Evolutionary conservation across 768 basidiomycete species (phyloP).

Genomic region (Sarcodon aspratus): DNA sequence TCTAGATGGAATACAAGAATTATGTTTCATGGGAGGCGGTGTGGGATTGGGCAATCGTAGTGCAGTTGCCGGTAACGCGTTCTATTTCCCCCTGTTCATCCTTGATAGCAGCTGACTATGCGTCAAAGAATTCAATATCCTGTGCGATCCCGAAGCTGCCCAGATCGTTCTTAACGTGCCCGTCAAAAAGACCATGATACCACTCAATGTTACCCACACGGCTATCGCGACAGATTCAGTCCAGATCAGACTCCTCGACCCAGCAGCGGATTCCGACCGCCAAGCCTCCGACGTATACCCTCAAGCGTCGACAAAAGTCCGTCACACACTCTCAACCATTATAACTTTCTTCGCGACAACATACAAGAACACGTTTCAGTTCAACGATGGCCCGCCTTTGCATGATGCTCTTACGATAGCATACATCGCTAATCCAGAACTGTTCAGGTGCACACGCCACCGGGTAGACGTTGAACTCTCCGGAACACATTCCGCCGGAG

Average conservation of each 20-base stretch:
- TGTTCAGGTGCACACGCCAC: slow-evolving; percentile 54
- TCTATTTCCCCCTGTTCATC: neutral
- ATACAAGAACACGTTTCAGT: slow-evolving; percentile 71
- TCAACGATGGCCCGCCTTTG: slow-evolving; percentile 75
- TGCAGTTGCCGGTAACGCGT: slow-evolving; percentile 48
- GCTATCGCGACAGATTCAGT: slow-evolving; percentile 57
- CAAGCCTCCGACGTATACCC: slow-evolving; percentile 6
- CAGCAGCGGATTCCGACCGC: slow-evolving; percentile 10
- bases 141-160: slow-evolving; percentile 77
- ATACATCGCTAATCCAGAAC: slow-evolving; percentile 56
- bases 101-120: neutral
- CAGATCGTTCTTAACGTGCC: slow-evolving; percentile 71
- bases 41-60: slow-evolving; percentile 77
- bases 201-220: slow-evolving; percentile 82
- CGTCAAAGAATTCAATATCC: slow-evolving; percentile 60
- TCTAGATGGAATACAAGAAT: slow-evolving; percentile 39
- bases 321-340: slow-evolving; percentile 65
- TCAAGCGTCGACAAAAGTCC: slow-evolving; percentile 32
- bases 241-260: slow-evolving; percentile 39
- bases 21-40: slow-evolving; percentile 90
- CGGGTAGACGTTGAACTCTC: slow-evolving; percentile 76
- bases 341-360: slow-evolving; percentile 62
- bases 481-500: slow-evolving; percentile 55
- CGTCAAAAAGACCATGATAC: slow-evolving; percentile 64
- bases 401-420: slow-evolving; percentile 81